Evolutionary conservation across 2,329 filamentous ascomycete genomes (phyloP).

Genomic region (Fusarium hostae): DNA sequence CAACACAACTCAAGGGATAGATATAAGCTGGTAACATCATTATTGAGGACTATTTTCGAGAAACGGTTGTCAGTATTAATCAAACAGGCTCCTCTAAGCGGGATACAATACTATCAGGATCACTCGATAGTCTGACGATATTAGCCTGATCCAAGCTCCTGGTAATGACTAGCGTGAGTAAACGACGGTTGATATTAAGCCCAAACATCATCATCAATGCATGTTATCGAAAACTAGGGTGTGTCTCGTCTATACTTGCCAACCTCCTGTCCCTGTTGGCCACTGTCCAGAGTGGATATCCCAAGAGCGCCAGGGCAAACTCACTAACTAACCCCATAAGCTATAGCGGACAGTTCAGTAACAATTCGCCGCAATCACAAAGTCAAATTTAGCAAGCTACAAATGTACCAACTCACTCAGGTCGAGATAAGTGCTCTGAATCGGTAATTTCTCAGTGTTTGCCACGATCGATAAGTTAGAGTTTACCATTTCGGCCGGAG

Average conservation of each 20-base stretch:
- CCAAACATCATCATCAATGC: neutral
- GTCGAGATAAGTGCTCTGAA: neutral
- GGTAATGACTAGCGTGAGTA: neutral
- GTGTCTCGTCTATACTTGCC: slow-evolving; percentile 19
- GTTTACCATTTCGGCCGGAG: neutral
- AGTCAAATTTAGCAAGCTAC: neutral
- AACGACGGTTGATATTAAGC: neutral
- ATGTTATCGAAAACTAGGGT: neutral
- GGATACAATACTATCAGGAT: neutral
- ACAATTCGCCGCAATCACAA: slow-evolving; percentile 2
- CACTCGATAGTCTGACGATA: neutral
- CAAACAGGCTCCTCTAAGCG: too few species aligned
- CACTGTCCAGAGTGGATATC: neutral
- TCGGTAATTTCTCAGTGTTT: neutral
- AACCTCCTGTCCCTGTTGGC: neutral
- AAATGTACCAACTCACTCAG: neutral
- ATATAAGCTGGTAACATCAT: neutral
- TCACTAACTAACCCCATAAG: neutral
- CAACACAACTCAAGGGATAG: too few species aligned
- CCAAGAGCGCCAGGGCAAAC: neutral
- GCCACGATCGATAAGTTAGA: slow-evolving; percentile 6
- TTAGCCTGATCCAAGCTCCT: neutral
- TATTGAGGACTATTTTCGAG: neutral
- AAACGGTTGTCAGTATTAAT: neutral
- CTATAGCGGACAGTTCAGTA: neutral